A percentile compares a stretch with the other conserved stretches of the same genome.
Evolutionary conservation across 2,329 filamentous ascomycete genomes (phyloP).

Genomic region (Ophiocordyceps camponoti-leonardi): DNA sequence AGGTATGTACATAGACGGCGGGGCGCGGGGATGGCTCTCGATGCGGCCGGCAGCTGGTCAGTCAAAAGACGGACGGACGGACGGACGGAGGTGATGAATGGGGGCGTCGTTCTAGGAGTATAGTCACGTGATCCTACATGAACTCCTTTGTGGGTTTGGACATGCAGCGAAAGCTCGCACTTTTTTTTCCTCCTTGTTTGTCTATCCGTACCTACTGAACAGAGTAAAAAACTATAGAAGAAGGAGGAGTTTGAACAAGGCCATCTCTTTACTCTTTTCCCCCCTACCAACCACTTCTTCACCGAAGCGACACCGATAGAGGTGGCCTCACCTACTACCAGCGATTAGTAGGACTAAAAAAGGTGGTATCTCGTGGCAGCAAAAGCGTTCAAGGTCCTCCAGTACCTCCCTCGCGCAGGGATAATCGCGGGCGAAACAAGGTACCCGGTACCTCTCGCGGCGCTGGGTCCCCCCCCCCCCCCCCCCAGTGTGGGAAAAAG

Average conservation of each 20-base stretch:
- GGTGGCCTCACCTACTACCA: no score
- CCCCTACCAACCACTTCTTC: no score
- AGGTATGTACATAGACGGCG: no score
- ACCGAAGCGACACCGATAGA: no score
- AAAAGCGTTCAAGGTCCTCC: background rate
- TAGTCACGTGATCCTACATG: background rate
- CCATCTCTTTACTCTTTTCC: no score
- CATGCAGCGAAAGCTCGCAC: background rate
- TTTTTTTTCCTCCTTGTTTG: no score
- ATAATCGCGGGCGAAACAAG: background rate
- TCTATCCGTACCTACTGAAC: no score
- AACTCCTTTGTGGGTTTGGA: background rate
- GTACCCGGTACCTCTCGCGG: background rate
- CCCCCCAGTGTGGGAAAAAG: slow-evolving; percentile 11
- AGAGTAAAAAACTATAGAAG: no score
- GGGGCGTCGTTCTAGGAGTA: background rate
- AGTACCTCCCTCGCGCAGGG: background rate
- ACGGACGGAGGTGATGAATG: background rate
- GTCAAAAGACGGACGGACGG: background rate
- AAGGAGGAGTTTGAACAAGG: no score
- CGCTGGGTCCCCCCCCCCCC: background rate
- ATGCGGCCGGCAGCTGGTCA: background rate
- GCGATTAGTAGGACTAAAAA: no score
- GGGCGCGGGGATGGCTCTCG: background rate
- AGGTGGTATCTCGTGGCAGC: background rate